phyloP scores from a whole-genome alignment of 139 green algal genomes.

The Yamagishiella unicocca region DNA sequence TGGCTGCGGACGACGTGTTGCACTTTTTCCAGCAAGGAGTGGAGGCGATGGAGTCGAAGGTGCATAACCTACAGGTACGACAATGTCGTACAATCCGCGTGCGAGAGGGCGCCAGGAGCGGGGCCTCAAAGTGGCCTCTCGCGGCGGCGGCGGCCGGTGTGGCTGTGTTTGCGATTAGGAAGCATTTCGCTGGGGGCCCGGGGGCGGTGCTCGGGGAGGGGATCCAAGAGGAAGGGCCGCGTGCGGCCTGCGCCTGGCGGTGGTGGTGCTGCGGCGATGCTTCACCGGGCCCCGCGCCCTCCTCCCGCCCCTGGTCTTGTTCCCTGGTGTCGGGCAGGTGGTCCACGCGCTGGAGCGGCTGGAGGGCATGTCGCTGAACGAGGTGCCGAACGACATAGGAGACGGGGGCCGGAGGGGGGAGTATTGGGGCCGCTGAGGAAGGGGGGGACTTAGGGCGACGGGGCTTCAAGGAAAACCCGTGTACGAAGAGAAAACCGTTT shows the following conservation, averaged over 20 bases:
- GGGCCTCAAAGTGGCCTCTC: neutral
- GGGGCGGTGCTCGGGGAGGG: too few relatives aligned
- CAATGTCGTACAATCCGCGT: neutral
- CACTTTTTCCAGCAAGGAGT: slow-evolving; percentile 18
- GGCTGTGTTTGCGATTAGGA: neutral
- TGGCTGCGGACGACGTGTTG: neutral
- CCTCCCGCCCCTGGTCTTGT: neutral
- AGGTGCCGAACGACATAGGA: too few relatives aligned
- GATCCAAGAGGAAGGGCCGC: too few relatives aligned
- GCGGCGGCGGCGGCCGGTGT: too few relatives aligned
- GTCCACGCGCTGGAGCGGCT: slow-evolving; percentile 36
- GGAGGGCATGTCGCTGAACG: slow-evolving; percentile 8
- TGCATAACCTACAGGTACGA: slow-evolving; percentile 26
- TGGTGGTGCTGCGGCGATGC: neutral
- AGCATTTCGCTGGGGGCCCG: neutral
- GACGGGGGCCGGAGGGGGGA: neutral
- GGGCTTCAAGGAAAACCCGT: too few relatives aligned
- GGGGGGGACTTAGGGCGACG: too few relatives aligned
- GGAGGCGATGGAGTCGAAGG: slow-evolving; percentile 1
- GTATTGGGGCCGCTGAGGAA: neutral
- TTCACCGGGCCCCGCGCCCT: neutral
- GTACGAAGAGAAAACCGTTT: too few relatives aligned
- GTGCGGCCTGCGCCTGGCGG: too few relatives aligned
- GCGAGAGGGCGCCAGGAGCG: neutral
- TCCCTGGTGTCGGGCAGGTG: neutral